Percentiles rank a stretch among this genome's conserved stretches.
phyloP scores from a whole-genome alignment of 371 early-diverging fungal genomes.

The Mortierella sp. region DNA sequence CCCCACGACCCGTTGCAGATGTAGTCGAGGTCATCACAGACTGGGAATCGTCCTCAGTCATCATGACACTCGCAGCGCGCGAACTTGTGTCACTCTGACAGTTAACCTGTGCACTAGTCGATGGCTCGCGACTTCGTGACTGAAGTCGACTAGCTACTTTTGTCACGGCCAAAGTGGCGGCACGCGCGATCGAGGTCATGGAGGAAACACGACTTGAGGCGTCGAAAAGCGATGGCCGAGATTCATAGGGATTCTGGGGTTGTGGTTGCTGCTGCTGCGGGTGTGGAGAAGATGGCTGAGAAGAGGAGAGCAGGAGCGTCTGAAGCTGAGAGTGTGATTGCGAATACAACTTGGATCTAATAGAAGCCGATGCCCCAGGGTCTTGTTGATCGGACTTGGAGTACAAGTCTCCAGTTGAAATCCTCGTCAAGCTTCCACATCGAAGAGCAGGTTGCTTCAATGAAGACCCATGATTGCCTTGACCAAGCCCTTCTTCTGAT shows the following conservation, averaged over 20 bases:
- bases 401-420: constrained; percentile 27
- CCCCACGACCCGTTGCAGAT: neutral
- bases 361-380: neutral
- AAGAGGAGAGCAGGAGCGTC: constrained; percentile 27
- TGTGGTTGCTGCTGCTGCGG: constrained; percentile 1
- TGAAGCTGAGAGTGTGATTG: constrained; percentile 49
- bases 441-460: neutral
- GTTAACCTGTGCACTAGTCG: neutral
- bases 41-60: constrained; percentile 32
- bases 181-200: constrained; percentile 53
- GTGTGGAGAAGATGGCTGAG: constrained; percentile 18
- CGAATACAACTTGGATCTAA: constrained; percentile 16
- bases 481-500: neutral
- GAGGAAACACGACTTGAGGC: constrained; percentile 41
- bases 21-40: constrained; percentile 14
- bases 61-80: constrained; percentile 25
- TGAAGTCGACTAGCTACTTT: constrained; percentile 42
- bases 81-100: constrained; percentile 26
- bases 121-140: constrained; percentile 34
- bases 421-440: constrained; percentile 3
- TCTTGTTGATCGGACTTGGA: constrained; percentile 8
- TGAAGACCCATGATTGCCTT: neutral
- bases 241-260: neutral
- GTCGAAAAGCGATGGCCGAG: constrained; percentile 34
- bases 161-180: constrained; percentile 41